Percentiles rank a stretch among this genome's conserved stretches.
Evolutionary conservation across 176 grass and related monocot genomes (phyloP).

Genomic region (Hyparrhenia diplandra): DNA sequence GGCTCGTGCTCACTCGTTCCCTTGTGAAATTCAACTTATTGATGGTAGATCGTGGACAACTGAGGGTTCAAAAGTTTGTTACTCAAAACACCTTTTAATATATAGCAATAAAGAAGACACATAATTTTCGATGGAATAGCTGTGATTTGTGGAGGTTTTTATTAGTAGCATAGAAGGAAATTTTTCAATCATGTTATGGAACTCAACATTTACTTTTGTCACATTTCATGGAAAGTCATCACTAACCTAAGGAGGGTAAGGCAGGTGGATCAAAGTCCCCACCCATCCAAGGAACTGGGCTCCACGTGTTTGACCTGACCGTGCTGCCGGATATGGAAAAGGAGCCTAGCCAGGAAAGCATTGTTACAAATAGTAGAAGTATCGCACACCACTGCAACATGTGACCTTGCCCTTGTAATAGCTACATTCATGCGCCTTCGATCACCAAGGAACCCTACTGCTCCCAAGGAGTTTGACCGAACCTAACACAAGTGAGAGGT

Average conservation of each 20-base stretch:
- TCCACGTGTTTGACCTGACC: slow-evolving; percentile 75
- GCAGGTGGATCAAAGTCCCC: slow-evolving; percentile 23
- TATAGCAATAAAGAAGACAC: background rate
- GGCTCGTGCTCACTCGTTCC: too few relatives aligned
- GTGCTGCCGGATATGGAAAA: slow-evolving; percentile 59
- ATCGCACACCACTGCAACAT: slow-evolving; percentile 71
- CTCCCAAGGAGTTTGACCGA: slow-evolving; percentile 74
- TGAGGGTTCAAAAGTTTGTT: too few relatives aligned
- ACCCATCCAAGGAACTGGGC: slow-evolving; percentile 36
- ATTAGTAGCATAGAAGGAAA: too few relatives aligned
- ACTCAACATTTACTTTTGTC: background rate
- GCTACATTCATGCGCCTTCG: slow-evolving; percentile 92
- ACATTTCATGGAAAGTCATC: background rate
- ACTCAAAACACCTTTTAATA: too few relatives aligned
- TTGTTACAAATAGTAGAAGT: slow-evolving; percentile 84
- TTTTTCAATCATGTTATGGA: background rate
- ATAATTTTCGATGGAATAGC: background rate
- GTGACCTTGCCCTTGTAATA: slow-evolving; percentile 52
- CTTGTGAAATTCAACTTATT: too few relatives aligned
- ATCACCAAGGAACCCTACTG: slow-evolving; percentile 81
- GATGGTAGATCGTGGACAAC: too few relatives aligned
- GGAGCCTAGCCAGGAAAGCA: slow-evolving; percentile 76
- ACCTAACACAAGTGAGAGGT: slow-evolving; percentile 47
- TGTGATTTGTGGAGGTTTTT: too few relatives aligned
- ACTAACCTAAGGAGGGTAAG: slow-evolving; percentile 20